Percentiles rank a stretch among this genome's conserved stretches.
phyloP scores from a whole-genome alignment of 352 stramenopile genomes.

The Phytophthora melonis region DNA sequence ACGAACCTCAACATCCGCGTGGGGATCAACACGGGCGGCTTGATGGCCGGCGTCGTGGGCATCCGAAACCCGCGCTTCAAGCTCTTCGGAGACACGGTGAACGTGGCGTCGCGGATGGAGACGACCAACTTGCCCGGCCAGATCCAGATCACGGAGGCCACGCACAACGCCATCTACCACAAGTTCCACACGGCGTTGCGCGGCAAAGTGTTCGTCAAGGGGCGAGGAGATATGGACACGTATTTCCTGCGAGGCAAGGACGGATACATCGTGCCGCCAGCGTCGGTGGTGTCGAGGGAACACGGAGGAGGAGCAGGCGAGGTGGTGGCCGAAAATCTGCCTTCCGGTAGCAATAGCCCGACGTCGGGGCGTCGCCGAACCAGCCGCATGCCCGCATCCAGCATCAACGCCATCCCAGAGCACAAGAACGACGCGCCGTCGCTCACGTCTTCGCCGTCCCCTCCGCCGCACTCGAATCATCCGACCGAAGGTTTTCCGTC shows the following conservation, averaged over 20 bases:
- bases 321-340: neutral
- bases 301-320: constrained; percentile 8
- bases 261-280: constrained; percentile 66
- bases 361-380: constrained; percentile 31
- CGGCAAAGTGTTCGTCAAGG: constrained; percentile 86
- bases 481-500: constrained; percentile 1
- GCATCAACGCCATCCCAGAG: constrained; percentile 41
- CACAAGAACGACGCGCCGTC: constrained; percentile 12
- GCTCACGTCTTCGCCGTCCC: neutral
- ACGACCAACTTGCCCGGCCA: constrained; percentile 81
- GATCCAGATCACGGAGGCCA: constrained; percentile 86
- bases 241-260: constrained; percentile 80
- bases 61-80: constrained; percentile 89
- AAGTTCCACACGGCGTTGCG: constrained; percentile 76
- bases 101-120: constrained; percentile 88
- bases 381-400: constrained; percentile 21
- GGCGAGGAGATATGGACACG: constrained; percentile 84
- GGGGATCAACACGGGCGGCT: constrained; percentile 83
- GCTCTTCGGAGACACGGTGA: constrained; percentile 90
- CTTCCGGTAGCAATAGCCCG: constrained; percentile 8
- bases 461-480: neutral
- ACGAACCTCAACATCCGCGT: constrained; percentile 88
- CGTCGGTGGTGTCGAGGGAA: constrained; percentile 19
- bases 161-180: constrained; percentile 68
- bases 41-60: constrained; percentile 90